Evolutionary conservation across 2,329 filamentous ascomycete genomes (phyloP).

Genomic region (Talaromyces atroroseus): DNA sequence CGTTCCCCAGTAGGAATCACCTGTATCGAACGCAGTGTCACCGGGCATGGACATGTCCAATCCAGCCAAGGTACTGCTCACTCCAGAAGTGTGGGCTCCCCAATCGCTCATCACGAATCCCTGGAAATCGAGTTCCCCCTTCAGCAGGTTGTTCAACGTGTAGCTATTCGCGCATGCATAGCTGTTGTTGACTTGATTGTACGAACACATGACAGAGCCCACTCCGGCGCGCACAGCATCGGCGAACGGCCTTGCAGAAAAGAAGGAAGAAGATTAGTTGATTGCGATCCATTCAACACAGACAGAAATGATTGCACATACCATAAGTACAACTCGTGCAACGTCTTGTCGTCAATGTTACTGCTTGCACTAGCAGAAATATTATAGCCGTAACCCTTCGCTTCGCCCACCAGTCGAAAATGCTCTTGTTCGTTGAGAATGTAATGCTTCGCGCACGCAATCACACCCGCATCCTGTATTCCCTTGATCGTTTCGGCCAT

Average conservation of each 20-base stretch:
- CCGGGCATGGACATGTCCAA: slow-evolving; percentile 82
- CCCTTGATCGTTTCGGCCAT: slow-evolving; percentile 70
- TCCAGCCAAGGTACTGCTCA: slow-evolving; percentile 59
- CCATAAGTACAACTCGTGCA: slow-evolving; percentile 62
- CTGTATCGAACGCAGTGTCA: slow-evolving; percentile 70
- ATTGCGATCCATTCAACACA: background rate
- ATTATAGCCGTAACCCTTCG: slow-evolving; percentile 51
- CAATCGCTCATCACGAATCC: slow-evolving; percentile 67
- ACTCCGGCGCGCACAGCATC: slow-evolving; percentile 63
- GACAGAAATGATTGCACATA: slow-evolving; percentile 44
- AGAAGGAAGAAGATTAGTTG: background rate
- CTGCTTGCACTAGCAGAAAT: slow-evolving; percentile 57
- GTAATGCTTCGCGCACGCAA: slow-evolving; percentile 76
- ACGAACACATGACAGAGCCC: slow-evolving; percentile 67
- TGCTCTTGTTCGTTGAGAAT: slow-evolving; percentile 70
- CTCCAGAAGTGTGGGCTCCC: slow-evolving; percentile 69
- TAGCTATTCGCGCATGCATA: slow-evolving; percentile 63
- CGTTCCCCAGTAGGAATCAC: slow-evolving; percentile 70
- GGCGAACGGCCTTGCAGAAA: slow-evolving; percentile 50
- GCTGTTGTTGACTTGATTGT: slow-evolving; percentile 65
- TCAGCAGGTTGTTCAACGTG: slow-evolving; percentile 58
- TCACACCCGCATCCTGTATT: slow-evolving; percentile 74
- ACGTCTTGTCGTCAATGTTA: slow-evolving; percentile 59
- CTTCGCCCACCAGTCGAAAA: slow-evolving; percentile 62
- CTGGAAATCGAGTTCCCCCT: slow-evolving; percentile 69